Percentiles rank a stretch among this genome's conserved stretches.
These are phyloP conservation scores for Geranium brycei DNA, from an alignment of 345 rosid genomes.

Conservation along the genomic window DNA sequence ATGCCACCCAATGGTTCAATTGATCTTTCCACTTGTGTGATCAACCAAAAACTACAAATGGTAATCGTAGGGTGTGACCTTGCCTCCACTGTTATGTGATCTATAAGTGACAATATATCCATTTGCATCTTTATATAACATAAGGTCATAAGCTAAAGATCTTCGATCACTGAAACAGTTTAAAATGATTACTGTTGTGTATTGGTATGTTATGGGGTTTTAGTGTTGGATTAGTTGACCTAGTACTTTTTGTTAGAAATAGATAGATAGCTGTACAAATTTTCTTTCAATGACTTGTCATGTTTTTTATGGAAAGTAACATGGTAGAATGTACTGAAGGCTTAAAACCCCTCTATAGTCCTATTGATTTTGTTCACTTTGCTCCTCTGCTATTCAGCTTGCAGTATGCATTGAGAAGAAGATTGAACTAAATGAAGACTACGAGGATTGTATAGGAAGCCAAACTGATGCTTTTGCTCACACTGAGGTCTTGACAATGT, in stretches of 20 bases:
- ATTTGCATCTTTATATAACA: background rate
- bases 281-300: background rate
- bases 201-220: background rate
- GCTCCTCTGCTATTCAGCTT: constrained; percentile 40
- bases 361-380: constrained; percentile 9
- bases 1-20: constrained; percentile 46
- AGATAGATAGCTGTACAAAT: no score
- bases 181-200: background rate
- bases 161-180: background rate
- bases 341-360: constrained; percentile 3
- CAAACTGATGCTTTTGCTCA: constrained; percentile 28
- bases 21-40: constrained; percentile 78
- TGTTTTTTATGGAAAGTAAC: background rate
- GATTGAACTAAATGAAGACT: constrained; percentile 69
- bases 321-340: background rate
- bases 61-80: constrained; percentile 29
- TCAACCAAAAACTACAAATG: constrained; percentile 88
- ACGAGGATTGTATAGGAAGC: constrained; percentile 68
- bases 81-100: background rate
- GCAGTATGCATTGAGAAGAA: constrained; percentile 88
- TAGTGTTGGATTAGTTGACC: background rate
- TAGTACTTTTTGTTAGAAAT: no score
- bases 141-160: background rate
- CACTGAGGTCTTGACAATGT: constrained; percentile 21
- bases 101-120: background rate